These are phyloP conservation scores for Gaertneriomyces semiglobifer DNA, from an alignment of 192 early-diverging fungal genomes.

Conservation along the genomic window DNA sequence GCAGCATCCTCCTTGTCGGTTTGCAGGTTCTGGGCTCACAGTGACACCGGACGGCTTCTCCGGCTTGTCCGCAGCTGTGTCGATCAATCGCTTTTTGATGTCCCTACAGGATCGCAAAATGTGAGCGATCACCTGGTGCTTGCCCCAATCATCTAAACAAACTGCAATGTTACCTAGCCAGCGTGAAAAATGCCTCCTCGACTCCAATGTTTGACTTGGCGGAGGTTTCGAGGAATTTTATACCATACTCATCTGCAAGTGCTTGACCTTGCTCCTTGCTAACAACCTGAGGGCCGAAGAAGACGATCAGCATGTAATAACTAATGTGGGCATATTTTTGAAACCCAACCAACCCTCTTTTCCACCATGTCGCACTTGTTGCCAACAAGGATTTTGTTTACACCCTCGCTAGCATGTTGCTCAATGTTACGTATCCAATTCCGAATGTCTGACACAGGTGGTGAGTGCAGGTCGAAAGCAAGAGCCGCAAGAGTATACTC, in stretches of 20 bases:
- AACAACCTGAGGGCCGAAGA: conserved; percentile 66
- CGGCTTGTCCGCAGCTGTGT: conserved; percentile 66
- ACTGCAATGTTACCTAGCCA: conserved; percentile 66
- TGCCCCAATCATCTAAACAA: conserved; percentile 15
- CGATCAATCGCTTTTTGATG: conserved; percentile 97
- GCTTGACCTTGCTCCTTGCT: conserved; percentile 92
- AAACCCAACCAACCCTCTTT: conserved; percentile 64
- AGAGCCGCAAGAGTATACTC: conserved; percentile 18
- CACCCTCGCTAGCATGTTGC: conserved; percentile 97
- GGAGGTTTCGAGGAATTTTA: conserved; percentile 96
- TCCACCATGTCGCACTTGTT: conserved; percentile 99
- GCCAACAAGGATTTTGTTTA: conserved; percentile 97
- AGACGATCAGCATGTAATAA: background rate
- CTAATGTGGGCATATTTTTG: background rate
- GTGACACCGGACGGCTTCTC: conserved; percentile 39
- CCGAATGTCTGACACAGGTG: conserved; percentile 71
- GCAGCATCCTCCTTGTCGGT: conserved; percentile 27
- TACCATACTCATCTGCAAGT: conserved; percentile 90
- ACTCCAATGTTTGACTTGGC: conserved; percentile 95
- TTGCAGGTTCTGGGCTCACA: conserved; percentile 30
- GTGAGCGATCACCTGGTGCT: background rate
- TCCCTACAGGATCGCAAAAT: conserved; percentile 57
- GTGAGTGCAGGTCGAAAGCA: background rate
- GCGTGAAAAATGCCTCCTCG: conserved; percentile 95
- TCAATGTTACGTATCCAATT: conserved; percentile 99